Evolutionary conservation across 2,329 filamentous ascomycete species (phyloP).

Genomic region (Paecilomyces variotii): DNA sequence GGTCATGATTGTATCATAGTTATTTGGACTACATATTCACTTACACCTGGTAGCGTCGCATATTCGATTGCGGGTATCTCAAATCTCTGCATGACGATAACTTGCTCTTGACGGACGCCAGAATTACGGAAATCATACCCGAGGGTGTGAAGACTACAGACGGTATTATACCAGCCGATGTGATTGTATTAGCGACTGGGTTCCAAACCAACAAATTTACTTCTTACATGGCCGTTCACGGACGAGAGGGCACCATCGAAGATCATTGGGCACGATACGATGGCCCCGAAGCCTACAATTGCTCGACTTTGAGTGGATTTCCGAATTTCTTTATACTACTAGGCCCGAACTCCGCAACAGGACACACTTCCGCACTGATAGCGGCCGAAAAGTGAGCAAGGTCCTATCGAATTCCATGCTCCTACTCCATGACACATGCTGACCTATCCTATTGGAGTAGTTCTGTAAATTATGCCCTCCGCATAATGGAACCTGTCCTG

Average conservation of each 20-base stretch:
- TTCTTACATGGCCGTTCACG: slow-evolving; percentile 46
- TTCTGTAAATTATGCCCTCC: slow-evolving; percentile 51
- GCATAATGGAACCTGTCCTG: slow-evolving; percentile 49
- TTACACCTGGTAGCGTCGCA: slow-evolving; percentile 33
- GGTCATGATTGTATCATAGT: too few species aligned
- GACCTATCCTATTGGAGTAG: neutral
- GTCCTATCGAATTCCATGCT: too few species aligned
- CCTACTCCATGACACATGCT: too few species aligned
- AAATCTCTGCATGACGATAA: slow-evolving; percentile 45
- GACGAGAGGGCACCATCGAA: slow-evolving; percentile 42
- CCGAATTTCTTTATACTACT: slow-evolving; percentile 60
- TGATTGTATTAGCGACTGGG: slow-evolving; percentile 55
- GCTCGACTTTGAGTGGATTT: slow-evolving; percentile 50
- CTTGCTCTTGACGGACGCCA: slow-evolving; percentile 46
- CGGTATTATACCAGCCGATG: slow-evolving; percentile 47
- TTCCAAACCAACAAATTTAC: slow-evolving; percentile 51
- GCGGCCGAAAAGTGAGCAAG: slow-evolving; percentile 45
- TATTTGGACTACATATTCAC: too few species aligned
- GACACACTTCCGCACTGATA: slow-evolving; percentile 54
- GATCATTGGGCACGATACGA: slow-evolving; percentile 52
- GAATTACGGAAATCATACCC: slow-evolving; percentile 42
- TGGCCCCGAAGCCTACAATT: slow-evolving; percentile 56
- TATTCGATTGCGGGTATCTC: slow-evolving; percentile 53
- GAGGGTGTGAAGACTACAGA: slow-evolving; percentile 38
- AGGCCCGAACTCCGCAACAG: slow-evolving; percentile 56